Conservation (phyloP, 805 yeast species). For the Cyberlindnera nakhonratchasimensis region DNA sequence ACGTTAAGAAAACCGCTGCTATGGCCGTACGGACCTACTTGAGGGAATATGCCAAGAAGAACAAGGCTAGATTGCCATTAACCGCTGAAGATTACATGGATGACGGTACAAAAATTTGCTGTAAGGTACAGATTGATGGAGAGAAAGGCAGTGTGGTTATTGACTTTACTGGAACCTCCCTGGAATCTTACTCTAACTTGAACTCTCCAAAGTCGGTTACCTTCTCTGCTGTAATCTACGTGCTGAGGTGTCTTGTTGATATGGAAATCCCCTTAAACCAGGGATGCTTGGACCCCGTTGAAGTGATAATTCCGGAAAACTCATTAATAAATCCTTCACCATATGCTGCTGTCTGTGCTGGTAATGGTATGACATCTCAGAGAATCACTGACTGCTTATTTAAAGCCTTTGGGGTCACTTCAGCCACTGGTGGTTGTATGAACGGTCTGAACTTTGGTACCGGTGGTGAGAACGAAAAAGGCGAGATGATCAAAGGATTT, state of each 20-base stretch:
- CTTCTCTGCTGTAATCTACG: slow-evolving; percentile 51
- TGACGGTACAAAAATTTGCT: slow-evolving; percentile 50
- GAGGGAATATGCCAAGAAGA: slow-evolving; percentile 40
- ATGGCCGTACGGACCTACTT: slow-evolving; percentile 38
- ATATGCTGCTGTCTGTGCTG: slow-evolving; percentile 43
- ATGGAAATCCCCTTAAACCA: slow-evolving; percentile 90
- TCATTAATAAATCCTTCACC: slow-evolving; percentile 38
- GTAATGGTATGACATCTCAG: slow-evolving; percentile 57
- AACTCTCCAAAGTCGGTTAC: slow-evolving; percentile 56
- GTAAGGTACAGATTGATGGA: slow-evolving; percentile 38
- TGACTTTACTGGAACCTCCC: slow-evolving; percentile 53
- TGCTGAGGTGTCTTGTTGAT: slow-evolving; percentile 57
- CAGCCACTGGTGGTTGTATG: slow-evolving; percentile 58
- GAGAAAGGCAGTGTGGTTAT: slow-evolving; percentile 41
- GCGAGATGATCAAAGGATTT: slow-evolving; percentile 44
- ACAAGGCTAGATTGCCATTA: slow-evolving; percentile 33
- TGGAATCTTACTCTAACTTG: slow-evolving; percentile 48
- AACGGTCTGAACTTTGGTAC: slow-evolving; percentile 56
- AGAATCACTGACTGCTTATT: slow-evolving; percentile 51
- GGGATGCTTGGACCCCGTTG: slow-evolving; percentile 83
- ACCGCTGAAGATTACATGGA: slow-evolving; percentile 49
- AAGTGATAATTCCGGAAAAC: slow-evolving; percentile 35
- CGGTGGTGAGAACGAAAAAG: slow-evolving; percentile 37
- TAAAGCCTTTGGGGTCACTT: slow-evolving; percentile 52
- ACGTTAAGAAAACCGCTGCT: slow-evolving; percentile 45